phyloP scores from a whole-genome alignment of 176 grass and related monocot species.

The Aegilops longissima region DNA sequence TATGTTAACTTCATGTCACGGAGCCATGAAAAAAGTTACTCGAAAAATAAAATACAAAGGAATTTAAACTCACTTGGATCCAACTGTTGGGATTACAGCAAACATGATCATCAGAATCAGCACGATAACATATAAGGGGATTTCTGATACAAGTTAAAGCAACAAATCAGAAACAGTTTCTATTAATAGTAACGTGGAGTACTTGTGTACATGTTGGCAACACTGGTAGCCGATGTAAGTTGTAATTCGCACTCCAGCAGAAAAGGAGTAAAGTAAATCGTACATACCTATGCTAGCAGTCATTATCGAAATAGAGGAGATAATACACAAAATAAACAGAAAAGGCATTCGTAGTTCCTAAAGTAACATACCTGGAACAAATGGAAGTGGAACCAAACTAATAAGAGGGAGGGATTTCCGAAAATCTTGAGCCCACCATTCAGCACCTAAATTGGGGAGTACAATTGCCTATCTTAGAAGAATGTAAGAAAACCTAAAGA shows the following conservation, averaged over 20 bases:
- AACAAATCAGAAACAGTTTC: conserved; percentile 28
- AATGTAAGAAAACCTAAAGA: not conserved
- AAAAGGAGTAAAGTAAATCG: not conserved
- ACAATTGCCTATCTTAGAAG: not conserved
- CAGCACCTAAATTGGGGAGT: conserved; percentile 63
- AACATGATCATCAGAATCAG: conserved; percentile 70
- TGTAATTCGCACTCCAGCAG: not conserved
- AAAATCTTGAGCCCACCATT: conserved; percentile 99
- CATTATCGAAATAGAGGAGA: not conserved
- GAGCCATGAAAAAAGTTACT: not conserved
- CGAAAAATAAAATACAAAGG: not conserved
- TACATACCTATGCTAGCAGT: not conserved
- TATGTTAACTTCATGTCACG: not conserved
- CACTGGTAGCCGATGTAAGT: not conserved
- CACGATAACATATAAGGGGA: conserved; percentile 72
- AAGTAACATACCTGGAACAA: conserved; percentile 68
- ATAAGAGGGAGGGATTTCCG: conserved; percentile 78
- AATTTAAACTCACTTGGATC: conserved; percentile 75
- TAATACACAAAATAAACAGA: not conserved
- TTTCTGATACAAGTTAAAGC: conserved; percentile 65
- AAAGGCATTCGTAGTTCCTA: not conserved
- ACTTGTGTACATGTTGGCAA: not conserved
- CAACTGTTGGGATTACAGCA: conserved; percentile 83
- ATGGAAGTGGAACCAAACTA: conserved; percentile 81
- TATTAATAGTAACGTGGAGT: not conserved